Evolutionary conservation across 257 asterid species (phyloP).

Genomic region (Petunia axillaris): DNA sequence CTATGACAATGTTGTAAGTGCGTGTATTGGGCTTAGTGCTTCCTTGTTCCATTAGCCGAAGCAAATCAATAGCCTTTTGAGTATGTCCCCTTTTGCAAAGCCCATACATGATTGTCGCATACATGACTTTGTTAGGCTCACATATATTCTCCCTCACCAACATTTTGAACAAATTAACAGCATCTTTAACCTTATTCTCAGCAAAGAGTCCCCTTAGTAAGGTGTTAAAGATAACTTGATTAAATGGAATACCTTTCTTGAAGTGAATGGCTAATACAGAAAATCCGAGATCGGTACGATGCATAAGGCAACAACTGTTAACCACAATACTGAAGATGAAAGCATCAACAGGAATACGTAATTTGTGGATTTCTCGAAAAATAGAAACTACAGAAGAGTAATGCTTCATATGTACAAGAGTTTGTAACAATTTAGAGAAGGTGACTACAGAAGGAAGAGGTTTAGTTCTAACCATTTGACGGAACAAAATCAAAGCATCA

Average conservation of each 20-base stretch:
- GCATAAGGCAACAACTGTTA: conserved; percentile 33
- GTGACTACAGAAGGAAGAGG: conserved; percentile 39
- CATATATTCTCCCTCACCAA: conserved; percentile 32
- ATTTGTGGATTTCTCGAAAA: conserved; percentile 36
- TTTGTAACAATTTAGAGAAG: conserved; percentile 30
- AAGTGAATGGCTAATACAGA: conserved; percentile 34
- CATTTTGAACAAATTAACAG: conserved; percentile 37
- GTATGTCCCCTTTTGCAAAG: conserved; percentile 44
- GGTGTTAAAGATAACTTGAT: conserved; percentile 29
- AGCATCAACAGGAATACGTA: conserved; percentile 26
- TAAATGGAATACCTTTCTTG: conserved; percentile 37
- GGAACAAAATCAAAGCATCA: conserved; percentile 37
- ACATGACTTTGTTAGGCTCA: conserved; percentile 20
- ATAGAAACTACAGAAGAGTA: conserved; percentile 31
- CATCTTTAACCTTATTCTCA: conserved; percentile 33
- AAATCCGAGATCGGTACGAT: conserved; percentile 36
- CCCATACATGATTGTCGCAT: conserved; percentile 31
- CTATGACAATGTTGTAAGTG: conserved; percentile 27
- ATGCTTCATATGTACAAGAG: conserved; percentile 27
- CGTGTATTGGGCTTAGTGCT: conserved; percentile 21
- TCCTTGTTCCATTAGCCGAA: conserved; percentile 32
- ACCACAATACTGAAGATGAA: conserved; percentile 33
- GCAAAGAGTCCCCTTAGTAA: conserved; percentile 38
- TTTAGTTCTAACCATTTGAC: conserved; percentile 25
- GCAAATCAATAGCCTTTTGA: conserved; percentile 31